phyloP scores from a whole-genome alignment of 345 rosid genomes.

The Hypericum androsaemum region DNA sequence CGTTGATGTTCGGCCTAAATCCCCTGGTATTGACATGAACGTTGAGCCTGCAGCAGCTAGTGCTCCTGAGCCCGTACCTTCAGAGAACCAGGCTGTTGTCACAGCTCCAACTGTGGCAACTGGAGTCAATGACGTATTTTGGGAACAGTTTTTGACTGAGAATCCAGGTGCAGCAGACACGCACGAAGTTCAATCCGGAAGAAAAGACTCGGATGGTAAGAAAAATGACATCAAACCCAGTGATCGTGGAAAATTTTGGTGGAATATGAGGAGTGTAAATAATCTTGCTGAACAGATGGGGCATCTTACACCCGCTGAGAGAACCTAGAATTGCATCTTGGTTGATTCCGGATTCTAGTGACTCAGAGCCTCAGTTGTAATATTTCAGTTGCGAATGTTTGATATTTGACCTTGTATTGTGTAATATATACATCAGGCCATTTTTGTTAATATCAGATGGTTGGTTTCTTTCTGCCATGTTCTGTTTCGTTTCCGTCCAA shows the following conservation, averaged over 20 bases:
- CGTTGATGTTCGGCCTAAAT: slow-evolving; percentile 35
- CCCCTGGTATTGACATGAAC: slow-evolving; percentile 82
- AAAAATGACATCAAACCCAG: slow-evolving; percentile 26
- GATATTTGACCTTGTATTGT: too few relatives aligned
- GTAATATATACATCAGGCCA: too few relatives aligned
- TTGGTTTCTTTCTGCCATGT: too few relatives aligned
- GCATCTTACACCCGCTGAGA: slow-evolving; percentile 73
- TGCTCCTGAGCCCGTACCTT: slow-evolving; percentile 27
- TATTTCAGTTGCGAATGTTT: too few relatives aligned
- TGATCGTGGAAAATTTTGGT: slow-evolving; percentile 53
- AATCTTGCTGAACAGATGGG: slow-evolving; percentile 70
- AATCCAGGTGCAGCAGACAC: slow-evolving; percentile 70
- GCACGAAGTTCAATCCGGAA: slow-evolving; percentile 68
- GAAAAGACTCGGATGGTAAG: slow-evolving; percentile 44
- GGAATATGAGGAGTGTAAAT: slow-evolving; percentile 59
- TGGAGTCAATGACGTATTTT: slow-evolving; percentile 82
- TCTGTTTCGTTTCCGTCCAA: too few relatives aligned
- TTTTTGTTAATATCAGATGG: too few relatives aligned
- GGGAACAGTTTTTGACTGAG: slow-evolving; percentile 96
- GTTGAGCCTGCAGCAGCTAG: slow-evolving; percentile 38
- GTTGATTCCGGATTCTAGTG: too few relatives aligned
- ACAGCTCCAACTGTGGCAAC: slow-evolving; percentile 31
- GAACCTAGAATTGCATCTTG: slow-evolving; percentile 21
- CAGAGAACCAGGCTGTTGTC: slow-evolving; percentile 22
- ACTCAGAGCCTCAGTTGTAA: too few relatives aligned